phyloP scores from a whole-genome alignment of 1,139 yeast genomes.

The Yamadazyma kanchanaburiensis region DNA sequence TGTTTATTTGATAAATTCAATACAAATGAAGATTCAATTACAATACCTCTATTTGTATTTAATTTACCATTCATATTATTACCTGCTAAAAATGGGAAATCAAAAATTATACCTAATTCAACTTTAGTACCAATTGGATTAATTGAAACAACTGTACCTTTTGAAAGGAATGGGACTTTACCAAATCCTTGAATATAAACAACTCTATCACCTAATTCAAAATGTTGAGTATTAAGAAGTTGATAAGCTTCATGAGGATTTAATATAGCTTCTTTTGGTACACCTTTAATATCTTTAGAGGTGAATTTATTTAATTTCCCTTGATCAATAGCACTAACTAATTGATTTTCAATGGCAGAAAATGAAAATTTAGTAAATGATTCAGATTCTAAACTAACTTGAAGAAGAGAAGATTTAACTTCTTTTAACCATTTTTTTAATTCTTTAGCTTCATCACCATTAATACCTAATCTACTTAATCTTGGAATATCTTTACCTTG shows the following conservation, averaged over 20 bases:
- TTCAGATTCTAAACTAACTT: constrained; percentile 77
- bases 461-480: constrained; percentile 19
- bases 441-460: constrained; percentile 33
- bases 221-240: constrained; percentile 69
- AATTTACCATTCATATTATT: constrained; percentile 76
- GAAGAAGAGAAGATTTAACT: constrained; percentile 52
- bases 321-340: constrained; percentile 45
- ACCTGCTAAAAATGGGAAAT: constrained; percentile 78
- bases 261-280: constrained; percentile 81
- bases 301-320: constrained; percentile 35
- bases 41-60: constrained; percentile 74
- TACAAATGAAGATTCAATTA: constrained; percentile 77
- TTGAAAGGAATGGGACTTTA: constrained; percentile 80
- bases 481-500: constrained; percentile 27
- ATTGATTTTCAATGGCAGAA: constrained; percentile 62
- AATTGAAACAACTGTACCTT: constrained; percentile 89
- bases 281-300: constrained; percentile 66
- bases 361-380: constrained; percentile 68
- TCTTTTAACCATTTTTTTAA: constrained; percentile 59
- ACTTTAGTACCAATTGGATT: constrained; percentile 58
- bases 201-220: constrained; percentile 86
- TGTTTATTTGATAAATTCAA: constrained; percentile 75
- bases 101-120: constrained; percentile 75
- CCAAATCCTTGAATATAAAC: constrained; percentile 85
- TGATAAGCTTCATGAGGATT: constrained; percentile 74